Evolutionary conservation across 768 basidiomycete species (phyloP).

Genomic region (Lentinula boryana): DNA sequence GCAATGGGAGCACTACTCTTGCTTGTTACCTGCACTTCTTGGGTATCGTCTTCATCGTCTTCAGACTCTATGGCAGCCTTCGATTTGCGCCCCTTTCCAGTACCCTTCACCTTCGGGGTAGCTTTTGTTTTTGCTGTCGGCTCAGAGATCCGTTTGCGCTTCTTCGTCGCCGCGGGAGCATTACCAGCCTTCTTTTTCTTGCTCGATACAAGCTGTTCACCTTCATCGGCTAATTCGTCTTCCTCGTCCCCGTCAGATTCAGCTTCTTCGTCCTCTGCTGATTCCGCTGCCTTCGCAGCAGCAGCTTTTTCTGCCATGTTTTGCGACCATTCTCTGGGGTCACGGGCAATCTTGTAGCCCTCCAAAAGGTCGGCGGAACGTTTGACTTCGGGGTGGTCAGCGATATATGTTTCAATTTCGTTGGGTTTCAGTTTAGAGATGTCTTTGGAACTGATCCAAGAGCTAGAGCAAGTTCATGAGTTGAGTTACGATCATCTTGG

Average conservation of each 20-base stretch:
- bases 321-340: slow-evolving; percentile 56
- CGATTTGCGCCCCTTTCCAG: slow-evolving; percentile 20
- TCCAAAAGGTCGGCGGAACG: slow-evolving; percentile 60
- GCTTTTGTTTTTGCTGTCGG: slow-evolving; percentile 22
- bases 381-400: slow-evolving; percentile 63
- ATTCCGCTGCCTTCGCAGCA: slow-evolving; percentile 29
- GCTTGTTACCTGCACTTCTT: slow-evolving; percentile 46
- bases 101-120: slow-evolving; percentile 30
- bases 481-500: background rate
- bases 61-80: slow-evolving; percentile 15
- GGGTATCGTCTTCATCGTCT: slow-evolving; percentile 45
- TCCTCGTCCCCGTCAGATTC: slow-evolving; percentile 43
- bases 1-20: slow-evolving; percentile 43
- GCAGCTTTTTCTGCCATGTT: slow-evolving; percentile 22
- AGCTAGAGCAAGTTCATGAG: slow-evolving; percentile 35
- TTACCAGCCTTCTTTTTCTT: slow-evolving; percentile 14
- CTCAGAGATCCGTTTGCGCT: slow-evolving; percentile 62
- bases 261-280: background rate
- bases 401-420: slow-evolving; percentile 82
- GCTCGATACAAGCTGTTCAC: background rate
- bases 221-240: slow-evolving; percentile 41
- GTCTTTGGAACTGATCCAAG: slow-evolving; percentile 82
- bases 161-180: slow-evolving; percentile 21
- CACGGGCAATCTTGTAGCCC: slow-evolving; percentile 67
- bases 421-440: slow-evolving; percentile 70